Evolutionary conservation across 768 basidiomycete genomes (phyloP).

Genomic region (Clitopilus hobsonii): DNA sequence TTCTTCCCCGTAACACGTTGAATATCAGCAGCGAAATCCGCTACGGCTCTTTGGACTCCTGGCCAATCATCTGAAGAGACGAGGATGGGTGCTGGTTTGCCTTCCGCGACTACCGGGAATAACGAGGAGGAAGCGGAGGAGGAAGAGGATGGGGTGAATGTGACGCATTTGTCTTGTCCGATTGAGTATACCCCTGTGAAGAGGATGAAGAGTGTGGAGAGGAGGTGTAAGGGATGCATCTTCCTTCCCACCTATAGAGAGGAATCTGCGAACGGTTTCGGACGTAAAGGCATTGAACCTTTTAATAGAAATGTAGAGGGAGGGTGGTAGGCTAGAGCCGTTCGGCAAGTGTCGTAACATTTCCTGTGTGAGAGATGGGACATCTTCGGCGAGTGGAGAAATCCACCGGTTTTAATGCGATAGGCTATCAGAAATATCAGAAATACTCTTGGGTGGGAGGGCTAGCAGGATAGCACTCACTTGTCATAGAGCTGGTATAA

Average conservation of each 20-base stretch:
- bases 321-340: neutral
- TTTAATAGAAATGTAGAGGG: neutral
- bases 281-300: neutral
- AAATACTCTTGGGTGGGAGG: too few relatives aligned
- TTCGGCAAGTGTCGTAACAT: neutral
- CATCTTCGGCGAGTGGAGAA: neutral
- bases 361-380: neutral
- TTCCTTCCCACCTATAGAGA: too few relatives aligned
- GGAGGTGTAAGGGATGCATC: neutral
- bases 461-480: too few relatives aligned
- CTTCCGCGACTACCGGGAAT: constrained; percentile 41
- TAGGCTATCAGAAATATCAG: neutral
- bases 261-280: too few relatives aligned
- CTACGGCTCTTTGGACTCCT: constrained; percentile 56
- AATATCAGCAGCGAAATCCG: constrained; percentile 62
- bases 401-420: neutral
- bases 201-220: neutral
- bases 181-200: constrained; percentile 24
- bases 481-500: too few relatives aligned
- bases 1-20: constrained; percentile 51
- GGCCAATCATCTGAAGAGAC: constrained; percentile 57
- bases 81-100: constrained; percentile 43
- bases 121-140: constrained; percentile 27
- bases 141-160: constrained; percentile 31
- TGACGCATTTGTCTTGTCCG: constrained; percentile 47